Percentiles rank a stretch among this genome's conserved stretches.
Conservation (phyloP, 2,329 filamentous ascomycete genomes). For the Colletotrichum sp. region DNA sequence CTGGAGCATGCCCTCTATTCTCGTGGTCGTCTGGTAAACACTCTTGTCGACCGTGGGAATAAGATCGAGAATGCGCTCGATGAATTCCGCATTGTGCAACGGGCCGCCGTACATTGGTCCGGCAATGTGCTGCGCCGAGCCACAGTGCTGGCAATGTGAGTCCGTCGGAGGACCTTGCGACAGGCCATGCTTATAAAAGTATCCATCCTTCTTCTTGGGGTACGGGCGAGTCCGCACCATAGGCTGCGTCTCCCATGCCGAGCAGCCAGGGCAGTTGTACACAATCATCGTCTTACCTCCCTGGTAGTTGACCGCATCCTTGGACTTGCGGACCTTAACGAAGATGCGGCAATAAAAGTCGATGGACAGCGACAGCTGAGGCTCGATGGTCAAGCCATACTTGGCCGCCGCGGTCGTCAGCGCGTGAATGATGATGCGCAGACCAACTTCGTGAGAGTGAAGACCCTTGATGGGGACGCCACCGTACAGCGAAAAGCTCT, state of each 20-base stretch:
- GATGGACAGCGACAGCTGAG: constrained; percentile 89
- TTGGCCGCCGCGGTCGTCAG: constrained; percentile 80
- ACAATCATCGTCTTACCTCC: constrained; percentile 92
- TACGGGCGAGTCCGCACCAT: constrained; percentile 72
- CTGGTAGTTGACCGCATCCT: constrained; percentile 86
- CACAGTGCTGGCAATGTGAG: constrained; percentile 80
- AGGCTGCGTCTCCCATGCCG: constrained; percentile 86
- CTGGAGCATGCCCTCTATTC: constrained; percentile 90
- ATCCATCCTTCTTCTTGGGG: constrained; percentile 69
- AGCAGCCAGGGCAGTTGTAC: constrained; percentile 88
- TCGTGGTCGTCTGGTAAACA: constrained; percentile 78
- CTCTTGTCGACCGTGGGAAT: constrained; percentile 69
- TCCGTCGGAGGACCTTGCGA: constrained; percentile 72
- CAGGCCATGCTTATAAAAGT: constrained; percentile 80
- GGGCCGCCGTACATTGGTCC: constrained; percentile 96
- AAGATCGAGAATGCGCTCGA: constrained; percentile 76
- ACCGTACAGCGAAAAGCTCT: constrained; percentile 92
- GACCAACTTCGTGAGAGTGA: constrained; percentile 86
- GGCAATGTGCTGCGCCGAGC: constrained; percentile 81
- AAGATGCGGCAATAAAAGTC: constrained; percentile 95
- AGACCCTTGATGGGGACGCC: constrained; percentile 84
- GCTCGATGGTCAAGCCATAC: constrained; percentile 89
- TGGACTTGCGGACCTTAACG: constrained; percentile 78
- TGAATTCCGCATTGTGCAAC: constrained; percentile 83
- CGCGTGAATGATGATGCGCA: constrained; percentile 84